Conservation (phyloP, 768 basidiomycete genomes). For the Jaapia argillacea region DNA sequence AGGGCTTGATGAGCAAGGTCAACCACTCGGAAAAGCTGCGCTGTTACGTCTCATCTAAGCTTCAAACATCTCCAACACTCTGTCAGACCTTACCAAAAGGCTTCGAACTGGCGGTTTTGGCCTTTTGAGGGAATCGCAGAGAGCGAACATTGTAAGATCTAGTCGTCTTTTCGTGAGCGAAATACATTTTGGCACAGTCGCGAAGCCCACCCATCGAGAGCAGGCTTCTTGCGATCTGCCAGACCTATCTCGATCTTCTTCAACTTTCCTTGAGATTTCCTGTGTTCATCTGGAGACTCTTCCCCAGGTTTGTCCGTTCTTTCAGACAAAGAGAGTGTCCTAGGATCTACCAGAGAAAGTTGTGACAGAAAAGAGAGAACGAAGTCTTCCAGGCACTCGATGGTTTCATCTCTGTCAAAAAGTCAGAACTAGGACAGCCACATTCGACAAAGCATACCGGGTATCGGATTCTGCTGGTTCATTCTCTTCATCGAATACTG, state of each 20-base stretch:
- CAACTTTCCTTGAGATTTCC: neutral
- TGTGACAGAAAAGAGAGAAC: slow-evolving; percentile 13
- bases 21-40: slow-evolving; percentile 57
- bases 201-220: slow-evolving; percentile 18
- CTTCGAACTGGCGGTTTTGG: slow-evolving; percentile 24
- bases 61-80: too few species aligned
- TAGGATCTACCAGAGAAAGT: slow-evolving; percentile 9
- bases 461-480: too few species aligned
- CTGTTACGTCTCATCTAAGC: slow-evolving; percentile 26
- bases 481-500: too few species aligned
- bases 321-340: slow-evolving; percentile 5
- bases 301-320: too few species aligned
- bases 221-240: slow-evolving; percentile 24
- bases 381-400: slow-evolving; percentile 10
- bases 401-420: slow-evolving; percentile 7
- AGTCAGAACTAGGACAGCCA: too few species aligned
- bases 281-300: neutral
- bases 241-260: slow-evolving; percentile 25
- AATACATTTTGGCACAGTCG: neutral
- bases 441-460: too few species aligned
- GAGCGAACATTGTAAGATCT: slow-evolving; percentile 16
- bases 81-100: slow-evolving; percentile 36
- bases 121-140: slow-evolving; percentile 27
- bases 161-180: slow-evolving; percentile 6
- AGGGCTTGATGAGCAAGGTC: slow-evolving; percentile 66